Conservation (phyloP, 345 rosid genomes). For the Eucalyptus sideroxylon region DNA sequence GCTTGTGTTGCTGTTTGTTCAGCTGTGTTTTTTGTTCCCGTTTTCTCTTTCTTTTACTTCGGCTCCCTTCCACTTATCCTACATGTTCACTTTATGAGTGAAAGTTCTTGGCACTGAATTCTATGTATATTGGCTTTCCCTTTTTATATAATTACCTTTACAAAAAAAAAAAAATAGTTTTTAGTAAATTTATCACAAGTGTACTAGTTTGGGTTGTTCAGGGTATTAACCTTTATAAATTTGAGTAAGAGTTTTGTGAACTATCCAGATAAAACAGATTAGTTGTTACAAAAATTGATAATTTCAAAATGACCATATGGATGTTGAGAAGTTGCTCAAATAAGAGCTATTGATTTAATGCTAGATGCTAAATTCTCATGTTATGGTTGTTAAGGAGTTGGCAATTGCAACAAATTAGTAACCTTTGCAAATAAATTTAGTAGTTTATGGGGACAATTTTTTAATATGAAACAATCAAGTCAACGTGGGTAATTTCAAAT, state of each 20-base stretch:
- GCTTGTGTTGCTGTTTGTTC: too few species aligned
- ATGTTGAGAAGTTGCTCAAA: neutral
- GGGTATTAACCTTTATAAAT: neutral
- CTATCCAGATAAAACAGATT: rapidly evolving
- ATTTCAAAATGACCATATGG: neutral
- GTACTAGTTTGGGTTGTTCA: rapidly evolving
- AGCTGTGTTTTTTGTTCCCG: too few species aligned
- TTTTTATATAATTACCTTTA: too few species aligned
- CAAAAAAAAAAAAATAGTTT: too few species aligned
- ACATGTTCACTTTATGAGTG: too few species aligned
- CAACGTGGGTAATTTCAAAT: neutral
- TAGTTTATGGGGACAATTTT: neutral
- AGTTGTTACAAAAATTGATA: neutral
- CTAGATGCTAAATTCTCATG: neutral
- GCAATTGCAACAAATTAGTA: neutral
- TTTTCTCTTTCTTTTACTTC: too few species aligned
- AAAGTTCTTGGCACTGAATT: too few species aligned
- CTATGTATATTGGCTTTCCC: too few species aligned
- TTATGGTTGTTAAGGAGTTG: neutral
- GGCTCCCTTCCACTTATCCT: too few species aligned
- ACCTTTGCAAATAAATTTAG: neutral
- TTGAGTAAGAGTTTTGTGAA: neutral
- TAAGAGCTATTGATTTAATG: neutral
- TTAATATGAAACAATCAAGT: neutral
- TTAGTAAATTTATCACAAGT: rapidly evolving